These are phyloP conservation scores for Suhomyces vadensis DNA, from an alignment of 805 yeast species.

Conservation along the genomic window DNA sequence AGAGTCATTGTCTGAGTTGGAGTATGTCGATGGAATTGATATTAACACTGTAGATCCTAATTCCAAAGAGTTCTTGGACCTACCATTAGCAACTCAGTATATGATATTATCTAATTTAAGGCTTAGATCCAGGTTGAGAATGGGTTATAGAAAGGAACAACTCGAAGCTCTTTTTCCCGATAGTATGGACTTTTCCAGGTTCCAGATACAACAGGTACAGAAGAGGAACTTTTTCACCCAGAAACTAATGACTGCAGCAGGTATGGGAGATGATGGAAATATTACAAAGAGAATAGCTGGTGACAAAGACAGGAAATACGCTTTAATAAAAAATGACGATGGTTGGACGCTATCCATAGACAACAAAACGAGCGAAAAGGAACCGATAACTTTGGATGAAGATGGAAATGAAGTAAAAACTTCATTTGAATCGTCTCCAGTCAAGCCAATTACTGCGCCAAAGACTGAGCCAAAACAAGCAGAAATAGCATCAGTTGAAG, in stretches of 20 bases:
- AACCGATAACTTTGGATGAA: constrained; percentile 57
- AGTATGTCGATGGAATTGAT: constrained; percentile 67
- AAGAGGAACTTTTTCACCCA: constrained; percentile 91
- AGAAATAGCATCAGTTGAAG: background rate
- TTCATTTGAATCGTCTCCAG: background rate
- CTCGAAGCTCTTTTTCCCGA: constrained; percentile 78
- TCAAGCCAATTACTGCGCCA: no score
- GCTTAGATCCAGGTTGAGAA: constrained; percentile 80
- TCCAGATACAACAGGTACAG: constrained; percentile 90
- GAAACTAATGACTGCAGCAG: constrained; percentile 76
- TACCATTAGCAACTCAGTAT: constrained; percentile 88
- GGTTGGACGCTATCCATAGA: constrained; percentile 81
- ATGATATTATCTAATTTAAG: constrained; percentile 83
- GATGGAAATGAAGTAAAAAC: constrained; percentile 22
- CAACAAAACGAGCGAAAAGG: constrained; percentile 32
- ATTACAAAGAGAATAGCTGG: constrained; percentile 72
- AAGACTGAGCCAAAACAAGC: background rate
- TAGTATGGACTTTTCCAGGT: constrained; percentile 85
- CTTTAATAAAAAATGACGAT: constrained; percentile 69
- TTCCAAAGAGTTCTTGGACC: constrained; percentile 68
- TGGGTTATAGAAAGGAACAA: constrained; percentile 95
- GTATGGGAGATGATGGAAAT: constrained; percentile 62
- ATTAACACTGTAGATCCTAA: constrained; percentile 78
- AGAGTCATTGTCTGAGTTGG: constrained; percentile 41
- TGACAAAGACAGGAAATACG: constrained; percentile 74